These are phyloP conservation scores for Boletus edulis DNA, from an alignment of 768 basidiomycete genomes.

Conservation along the genomic window DNA sequence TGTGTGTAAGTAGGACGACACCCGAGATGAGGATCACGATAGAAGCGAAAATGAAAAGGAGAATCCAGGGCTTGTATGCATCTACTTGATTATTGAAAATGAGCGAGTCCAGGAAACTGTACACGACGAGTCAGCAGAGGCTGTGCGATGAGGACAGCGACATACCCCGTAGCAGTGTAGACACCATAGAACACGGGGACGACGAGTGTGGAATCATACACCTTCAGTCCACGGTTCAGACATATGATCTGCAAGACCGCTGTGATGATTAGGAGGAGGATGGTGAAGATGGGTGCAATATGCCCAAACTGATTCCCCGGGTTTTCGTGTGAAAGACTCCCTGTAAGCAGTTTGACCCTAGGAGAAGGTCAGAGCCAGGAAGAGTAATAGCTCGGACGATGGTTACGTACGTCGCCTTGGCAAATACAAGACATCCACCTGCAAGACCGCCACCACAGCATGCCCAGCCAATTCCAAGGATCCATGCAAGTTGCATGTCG, in stretches of 20 bases:
- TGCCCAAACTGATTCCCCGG: slow-evolving; percentile 88
- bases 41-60: slow-evolving; percentile 84
- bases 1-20: slow-evolving; percentile 90
- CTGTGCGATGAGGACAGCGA: slow-evolving; percentile 1
- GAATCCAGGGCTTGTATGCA: slow-evolving; percentile 84
- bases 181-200: slow-evolving; percentile 95
- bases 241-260: slow-evolving; percentile 91
- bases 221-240: slow-evolving; percentile 84
- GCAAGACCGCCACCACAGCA: slow-evolving; percentile 90
- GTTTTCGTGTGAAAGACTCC: slow-evolving; percentile 74
- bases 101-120: slow-evolving; percentile 61
- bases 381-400: not conserved
- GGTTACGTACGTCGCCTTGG: slow-evolving; percentile 40
- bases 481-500: slow-evolving; percentile 86
- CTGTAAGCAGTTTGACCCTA: slow-evolving; percentile 80
- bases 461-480: slow-evolving; percentile 91
- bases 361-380: slow-evolving; percentile 4
- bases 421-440: slow-evolving; percentile 87
- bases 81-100: slow-evolving; percentile 84
- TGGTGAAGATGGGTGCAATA: slow-evolving; percentile 73
- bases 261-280: slow-evolving; percentile 57
- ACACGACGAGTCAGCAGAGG: slow-evolving; percentile 4
- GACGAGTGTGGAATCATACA: slow-evolving; percentile 88
- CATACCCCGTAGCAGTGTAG: slow-evolving; percentile 79
- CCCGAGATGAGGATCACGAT: slow-evolving; percentile 86